Conservation (phyloP, 2,329 filamentous ascomycete species). For the Penicillium fuscoglaucum region DNA sequence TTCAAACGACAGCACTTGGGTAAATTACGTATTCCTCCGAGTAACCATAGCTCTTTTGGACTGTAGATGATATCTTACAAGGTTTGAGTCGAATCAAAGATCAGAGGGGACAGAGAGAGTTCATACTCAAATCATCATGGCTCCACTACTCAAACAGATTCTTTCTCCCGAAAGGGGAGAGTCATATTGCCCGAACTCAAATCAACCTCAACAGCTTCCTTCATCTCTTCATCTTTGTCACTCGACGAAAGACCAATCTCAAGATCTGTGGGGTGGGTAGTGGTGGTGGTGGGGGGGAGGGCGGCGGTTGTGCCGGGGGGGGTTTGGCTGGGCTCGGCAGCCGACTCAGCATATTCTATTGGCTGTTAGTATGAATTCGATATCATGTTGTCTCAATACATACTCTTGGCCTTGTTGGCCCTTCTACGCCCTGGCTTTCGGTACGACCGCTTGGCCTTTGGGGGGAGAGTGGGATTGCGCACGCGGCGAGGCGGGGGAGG, state of each 20-base stretch:
- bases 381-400: not conserved
- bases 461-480: not conserved
- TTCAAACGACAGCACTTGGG: too few relatives aligned
- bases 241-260: too few relatives aligned
- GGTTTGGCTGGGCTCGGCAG: too few relatives aligned
- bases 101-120: not conserved
- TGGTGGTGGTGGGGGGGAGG: too few relatives aligned
- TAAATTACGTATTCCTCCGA: too few relatives aligned
- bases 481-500: not conserved
- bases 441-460: not conserved
- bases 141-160: not conserved
- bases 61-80: not conserved
- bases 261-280: too few relatives aligned
- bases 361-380: too few relatives aligned
- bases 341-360: not conserved
- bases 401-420: not conserved
- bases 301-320: too few relatives aligned
- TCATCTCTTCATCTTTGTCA: too few relatives aligned
- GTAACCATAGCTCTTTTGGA: too few relatives aligned
- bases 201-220: not conserved
- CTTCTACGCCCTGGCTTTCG: not conserved
- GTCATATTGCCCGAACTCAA: not conserved
- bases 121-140: not conserved
- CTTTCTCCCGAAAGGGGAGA: not conserved
- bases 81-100: not conserved